Base-by-base conservation (phyloP, 106 monocot species). In the Posidonia australis region DNA sequence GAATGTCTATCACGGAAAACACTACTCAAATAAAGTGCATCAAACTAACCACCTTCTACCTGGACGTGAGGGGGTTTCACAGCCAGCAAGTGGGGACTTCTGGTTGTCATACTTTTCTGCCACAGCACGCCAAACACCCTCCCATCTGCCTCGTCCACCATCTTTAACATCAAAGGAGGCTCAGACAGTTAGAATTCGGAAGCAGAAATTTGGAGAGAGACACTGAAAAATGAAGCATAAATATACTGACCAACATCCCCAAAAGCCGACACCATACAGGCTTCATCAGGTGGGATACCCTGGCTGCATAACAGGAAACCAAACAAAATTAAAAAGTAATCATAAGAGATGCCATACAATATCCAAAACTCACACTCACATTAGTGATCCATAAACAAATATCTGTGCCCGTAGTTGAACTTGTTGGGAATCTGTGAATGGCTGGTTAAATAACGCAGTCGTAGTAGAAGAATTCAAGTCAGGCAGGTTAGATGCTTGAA, bases 401-500 rank as follows among this genome's bases (percentile, higher is more conserved):
- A 94, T 94, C 68, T 94, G 93, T 58, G 93, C 93, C 60, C 89
- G 83, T 51, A 94, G 44, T 75, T 94, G 93, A 1, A 94, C 79
- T 81, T 94, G 93, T 45, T 94, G 93, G 56, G 65, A 20, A 72
- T 94, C 86, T 53, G 89, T 86, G 63, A 94, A 94, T 62, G 89
- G 89, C 36, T 86, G 86, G 59, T 78, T 75, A 66, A 77, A 74
- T 42, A 77, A 61, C 48, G 76, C 67, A 27, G 78, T 32, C 23
- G 73, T 74, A 65, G 68, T 42, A 59, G 79, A 83, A 62, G 73
- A 16, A 67, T 76, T 83, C 63, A 81, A 66, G 75, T 86, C 89
- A 54, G 89, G 77, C 44, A 83, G 46, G 28, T 66, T 68, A 64
- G 80, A 81, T 75, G 67, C 58, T 45, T 78, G 81, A 70, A 68